Conservation (phyloP, 495 filamentous ascomycete genomes). For the Penicillium coprophilum region DNA sequence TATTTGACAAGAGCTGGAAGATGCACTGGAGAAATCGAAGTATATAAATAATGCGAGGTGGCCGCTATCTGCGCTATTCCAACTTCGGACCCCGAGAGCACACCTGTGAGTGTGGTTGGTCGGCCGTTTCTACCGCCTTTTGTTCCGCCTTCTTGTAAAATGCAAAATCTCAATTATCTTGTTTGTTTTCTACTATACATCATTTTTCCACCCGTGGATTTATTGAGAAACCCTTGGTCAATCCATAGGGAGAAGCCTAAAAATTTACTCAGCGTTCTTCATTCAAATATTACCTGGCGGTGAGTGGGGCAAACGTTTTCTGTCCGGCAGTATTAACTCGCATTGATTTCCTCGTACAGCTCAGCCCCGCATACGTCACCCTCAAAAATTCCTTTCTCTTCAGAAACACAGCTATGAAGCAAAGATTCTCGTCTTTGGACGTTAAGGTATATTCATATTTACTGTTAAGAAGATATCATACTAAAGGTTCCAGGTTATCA, state of each 20-base stretch:
- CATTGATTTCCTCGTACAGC: not conserved
- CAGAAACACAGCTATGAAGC: constrained; percentile 69
- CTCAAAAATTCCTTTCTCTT: constrained; percentile 34
- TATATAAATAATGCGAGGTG: not conserved
- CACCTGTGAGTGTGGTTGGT: not conserved
- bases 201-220: not conserved
- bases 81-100: constrained; percentile 6
- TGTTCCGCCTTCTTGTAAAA: not conserved
- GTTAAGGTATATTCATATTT: constrained; percentile 60
- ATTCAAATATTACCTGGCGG: not conserved
- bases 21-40: not conserved
- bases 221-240: not conserved
- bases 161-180: not conserved
- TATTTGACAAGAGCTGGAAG: no score
- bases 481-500: constrained; percentile 65
- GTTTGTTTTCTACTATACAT: not conserved
- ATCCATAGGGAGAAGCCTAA: not conserved
- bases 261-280: not conserved
- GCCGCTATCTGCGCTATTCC: constrained; percentile 10
- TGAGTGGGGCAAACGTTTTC: not conserved
- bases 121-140: not conserved
- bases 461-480: constrained; percentile 1
- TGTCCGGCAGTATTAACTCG: not conserved
- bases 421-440: constrained; percentile 91
- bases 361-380: constrained; percentile 54